These are phyloP conservation scores for Pleomassaria siparia DNA, from an alignment of 2,329 filamentous ascomycete species.

Conservation along the genomic window DNA sequence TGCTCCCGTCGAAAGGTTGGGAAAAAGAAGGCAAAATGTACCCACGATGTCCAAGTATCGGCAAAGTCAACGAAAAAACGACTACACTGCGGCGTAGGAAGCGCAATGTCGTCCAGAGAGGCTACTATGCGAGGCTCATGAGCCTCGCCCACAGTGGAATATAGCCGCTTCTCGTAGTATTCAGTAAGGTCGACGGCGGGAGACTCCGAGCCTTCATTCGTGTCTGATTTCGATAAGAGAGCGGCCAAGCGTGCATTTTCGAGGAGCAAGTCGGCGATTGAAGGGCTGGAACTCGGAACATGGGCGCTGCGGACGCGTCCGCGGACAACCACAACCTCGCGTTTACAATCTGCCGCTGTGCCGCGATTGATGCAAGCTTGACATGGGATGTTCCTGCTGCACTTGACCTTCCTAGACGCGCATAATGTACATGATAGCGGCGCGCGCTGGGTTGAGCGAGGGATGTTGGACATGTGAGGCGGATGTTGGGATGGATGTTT, in stretches of 20 bases:
- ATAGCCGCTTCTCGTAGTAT: slow-evolving; percentile 15
- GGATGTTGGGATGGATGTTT: too few species aligned
- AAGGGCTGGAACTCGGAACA: slow-evolving; percentile 7
- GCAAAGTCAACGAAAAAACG: slow-evolving; percentile 8
- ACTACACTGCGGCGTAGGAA: slow-evolving; percentile 11
- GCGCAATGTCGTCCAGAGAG: slow-evolving; percentile 2
- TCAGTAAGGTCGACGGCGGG: slow-evolving; percentile 12
- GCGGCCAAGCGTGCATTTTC: slow-evolving; percentile 14
- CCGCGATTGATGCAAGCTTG: slow-evolving; percentile 12
- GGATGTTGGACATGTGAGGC: neutral
- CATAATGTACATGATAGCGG: slow-evolving; percentile 16
- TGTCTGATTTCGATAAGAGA: slow-evolving; percentile 6
- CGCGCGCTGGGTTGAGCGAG: slow-evolving; percentile 9
- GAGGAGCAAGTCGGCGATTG: slow-evolving; percentile 9
- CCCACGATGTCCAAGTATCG: slow-evolving; percentile 14
- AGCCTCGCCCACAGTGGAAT: slow-evolving; percentile 2
- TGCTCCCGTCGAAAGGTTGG: slow-evolving; percentile 11
- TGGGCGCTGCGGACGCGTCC: slow-evolving; percentile 14
- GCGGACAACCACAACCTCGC: slow-evolving; percentile 13
- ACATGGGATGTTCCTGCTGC: slow-evolving; percentile 13
- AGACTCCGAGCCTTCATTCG: neutral
- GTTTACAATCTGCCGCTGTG: slow-evolving; percentile 10
- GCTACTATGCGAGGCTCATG: slow-evolving; percentile 9
- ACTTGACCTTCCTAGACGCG: slow-evolving; percentile 13
- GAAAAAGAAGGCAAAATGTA: slow-evolving; percentile 16